phyloP scores from a whole-genome alignment of 2,329 filamentous ascomycete species.

The Verticillium zaregamsianum region DNA sequence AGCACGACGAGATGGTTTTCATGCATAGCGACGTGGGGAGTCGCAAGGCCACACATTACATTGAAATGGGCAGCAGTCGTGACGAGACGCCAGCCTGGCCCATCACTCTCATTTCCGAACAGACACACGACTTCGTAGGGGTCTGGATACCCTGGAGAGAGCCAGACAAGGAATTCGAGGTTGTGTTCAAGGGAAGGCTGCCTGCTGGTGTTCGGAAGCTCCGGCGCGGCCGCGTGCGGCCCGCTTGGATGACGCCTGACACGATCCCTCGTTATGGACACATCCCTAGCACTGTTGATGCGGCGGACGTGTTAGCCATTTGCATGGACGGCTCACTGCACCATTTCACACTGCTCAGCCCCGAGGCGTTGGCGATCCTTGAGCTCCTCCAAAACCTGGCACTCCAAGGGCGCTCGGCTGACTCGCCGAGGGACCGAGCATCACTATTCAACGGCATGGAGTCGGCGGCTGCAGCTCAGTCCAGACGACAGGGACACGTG shows the following conservation, averaged over 20 bases:
- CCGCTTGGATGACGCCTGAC: constrained; percentile 40
- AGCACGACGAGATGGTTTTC: constrained; percentile 28
- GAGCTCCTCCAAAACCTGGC: constrained; percentile 64
- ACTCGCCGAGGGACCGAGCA: constrained; percentile 32
- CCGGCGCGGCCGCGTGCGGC: constrained; percentile 46
- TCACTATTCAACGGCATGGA: constrained; percentile 30
- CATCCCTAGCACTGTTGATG: constrained; percentile 37
- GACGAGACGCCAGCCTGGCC: constrained; percentile 25
- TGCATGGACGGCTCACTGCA: constrained; percentile 66
- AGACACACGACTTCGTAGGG: constrained; percentile 41
- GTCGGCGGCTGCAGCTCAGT: background rate
- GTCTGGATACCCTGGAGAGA: constrained; percentile 45
- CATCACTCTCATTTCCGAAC: constrained; percentile 44
- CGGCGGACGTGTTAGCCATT: constrained; percentile 57
- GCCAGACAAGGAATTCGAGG: constrained; percentile 34
- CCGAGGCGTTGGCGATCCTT: constrained; percentile 63
- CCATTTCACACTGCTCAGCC: constrained; percentile 63
- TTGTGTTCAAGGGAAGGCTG: constrained; percentile 55
- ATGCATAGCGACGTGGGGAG: constrained; percentile 42
- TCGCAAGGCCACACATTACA: constrained; percentile 39
- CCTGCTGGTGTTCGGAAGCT: constrained; percentile 54
- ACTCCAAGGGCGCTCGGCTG: constrained; percentile 13
- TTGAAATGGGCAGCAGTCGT: constrained; percentile 35
- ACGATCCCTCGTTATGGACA: constrained; percentile 34
- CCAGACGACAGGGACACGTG: constrained; percentile 47